Conservation (phyloP, 495 filamentous ascomycete genomes). For the Neurospora intermedia region DNA sequence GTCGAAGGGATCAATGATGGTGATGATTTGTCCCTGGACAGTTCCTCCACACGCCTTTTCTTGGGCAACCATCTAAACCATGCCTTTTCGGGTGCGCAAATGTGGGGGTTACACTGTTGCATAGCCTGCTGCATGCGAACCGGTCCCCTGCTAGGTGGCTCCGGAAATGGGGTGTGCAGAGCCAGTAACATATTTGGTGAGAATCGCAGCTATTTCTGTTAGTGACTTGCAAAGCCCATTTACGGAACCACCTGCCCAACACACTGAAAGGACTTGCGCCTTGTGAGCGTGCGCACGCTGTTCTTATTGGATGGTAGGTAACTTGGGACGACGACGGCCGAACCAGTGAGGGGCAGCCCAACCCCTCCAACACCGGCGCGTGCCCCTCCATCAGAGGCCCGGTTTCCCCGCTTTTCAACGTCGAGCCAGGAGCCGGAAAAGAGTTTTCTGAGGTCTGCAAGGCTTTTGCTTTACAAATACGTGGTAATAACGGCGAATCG, state of each 20-base stretch:
- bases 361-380: not conserved
- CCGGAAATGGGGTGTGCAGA: no score
- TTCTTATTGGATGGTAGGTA: not conserved
- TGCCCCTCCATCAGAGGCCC: not conserved
- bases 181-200: no score
- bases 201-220: no score
- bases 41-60: not conserved
- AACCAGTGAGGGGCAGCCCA: not conserved
- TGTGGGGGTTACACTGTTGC: not conserved
- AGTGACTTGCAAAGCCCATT: no score
- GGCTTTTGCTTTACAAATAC: not conserved
- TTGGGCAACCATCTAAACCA: not conserved
- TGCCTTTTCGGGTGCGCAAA: not conserved
- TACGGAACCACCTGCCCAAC: not conserved
- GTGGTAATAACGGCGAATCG: not conserved
- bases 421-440: not conserved
- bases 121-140: not conserved
- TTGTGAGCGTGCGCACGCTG: not conserved
- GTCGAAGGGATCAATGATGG: not conserved
- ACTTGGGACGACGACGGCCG: not conserved
- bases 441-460: not conserved
- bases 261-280: not conserved
- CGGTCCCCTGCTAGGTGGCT: not conserved
- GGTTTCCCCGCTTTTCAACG: not conserved
- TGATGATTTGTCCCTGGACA: not conserved